Evolutionary conservation across 768 basidiomycete genomes (phyloP), one percentile per base, ranked within the genome.

Genomic region (Coprinopsis cinerea): DNA sequence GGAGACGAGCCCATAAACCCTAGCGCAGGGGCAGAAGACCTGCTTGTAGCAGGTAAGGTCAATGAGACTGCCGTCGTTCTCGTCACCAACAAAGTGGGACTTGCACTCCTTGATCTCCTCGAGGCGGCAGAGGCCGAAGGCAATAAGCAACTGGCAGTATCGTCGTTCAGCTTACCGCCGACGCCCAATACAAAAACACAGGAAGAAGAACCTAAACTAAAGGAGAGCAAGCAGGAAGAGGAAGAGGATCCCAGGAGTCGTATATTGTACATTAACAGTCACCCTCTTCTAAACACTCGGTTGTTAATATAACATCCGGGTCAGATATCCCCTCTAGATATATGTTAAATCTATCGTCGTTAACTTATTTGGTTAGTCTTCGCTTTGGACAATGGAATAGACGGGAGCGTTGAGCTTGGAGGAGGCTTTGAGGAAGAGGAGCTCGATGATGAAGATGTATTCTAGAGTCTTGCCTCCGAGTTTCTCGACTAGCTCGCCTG

Each of bases 381-480:
- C 79, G 51, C 75, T 70, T 66, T 96, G 81, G 53, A 96, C 73
- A 64, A 98, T 83, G 43, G 91, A 89, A 71, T 95, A 98, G 7
- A 83, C 71, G 1, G 92, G 90, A 26, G 91, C 92, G 60, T 91
- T 79, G 55, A 98, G 80, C 67, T 87, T 84, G 55, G 81, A 74
- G 15, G 74, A 64, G 6, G 86, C 91, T 57, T 88, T 83, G 59
- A 92, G 72, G 70, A 86, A 84, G 49, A 77, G 64, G 53, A 91
- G 63, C 56, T 93, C 90, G 53, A 96, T 84, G 66, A 98, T 83
- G 73, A 99, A 99, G 55, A 99, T 71, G 69, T 98, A 96, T 67
- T 96, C 90, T 30, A 95, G 65, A 24, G 87, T 86, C 57, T 84
- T 85, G 44, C 88, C 94, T 17, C 92, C 92, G 54, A 81, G 77